Conservation (phyloP, 2,329 filamentous ascomycete genomes). For the Ilyonectria sp. region DNA sequence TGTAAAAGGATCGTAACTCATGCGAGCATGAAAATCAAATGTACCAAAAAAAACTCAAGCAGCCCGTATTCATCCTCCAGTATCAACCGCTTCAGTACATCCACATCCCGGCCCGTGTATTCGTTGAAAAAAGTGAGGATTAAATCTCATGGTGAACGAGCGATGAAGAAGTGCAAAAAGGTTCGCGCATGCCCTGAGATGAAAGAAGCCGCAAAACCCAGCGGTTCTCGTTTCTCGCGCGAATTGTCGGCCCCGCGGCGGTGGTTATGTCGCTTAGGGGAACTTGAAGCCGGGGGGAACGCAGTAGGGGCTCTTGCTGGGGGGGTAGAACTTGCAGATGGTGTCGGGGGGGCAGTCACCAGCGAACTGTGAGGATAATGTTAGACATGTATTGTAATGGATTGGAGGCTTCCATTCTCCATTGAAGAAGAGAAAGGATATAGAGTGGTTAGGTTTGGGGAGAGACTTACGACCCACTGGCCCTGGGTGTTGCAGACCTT, state of each 20-base stretch:
- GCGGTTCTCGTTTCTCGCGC: conserved; percentile 4
- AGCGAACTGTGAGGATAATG: conserved; percentile 42
- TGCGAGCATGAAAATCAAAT: conserved; percentile 47
- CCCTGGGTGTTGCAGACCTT: conserved; percentile 51
- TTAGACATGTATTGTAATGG: neutral
- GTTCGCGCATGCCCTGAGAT: conserved; percentile 1
- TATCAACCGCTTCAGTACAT: conserved; percentile 4
- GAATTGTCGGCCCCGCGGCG: neutral
- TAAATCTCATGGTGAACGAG: conserved; percentile 23
- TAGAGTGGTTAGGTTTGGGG: neutral
- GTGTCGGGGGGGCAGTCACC: conserved; percentile 56
- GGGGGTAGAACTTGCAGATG: conserved; percentile 54
- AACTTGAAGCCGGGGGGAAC: conserved; percentile 52
- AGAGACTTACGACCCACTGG: conserved; percentile 53
- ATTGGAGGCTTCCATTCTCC: neutral
- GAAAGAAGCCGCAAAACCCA: conserved; percentile 6
- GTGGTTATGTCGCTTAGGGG: conserved; percentile 34
- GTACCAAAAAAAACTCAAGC: conserved; percentile 11
- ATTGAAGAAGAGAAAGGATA: neutral
- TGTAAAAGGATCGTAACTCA: conserved; percentile 47
- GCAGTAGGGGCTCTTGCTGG: conserved; percentile 57
- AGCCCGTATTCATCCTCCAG: neutral
- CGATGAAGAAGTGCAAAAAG: conserved; percentile 22
- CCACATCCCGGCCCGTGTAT: neutral
- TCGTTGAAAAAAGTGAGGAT: conserved; percentile 9